Evolutionary conservation across 2,329 filamentous ascomycete species (phyloP), one percentile per base, ranked within the genome.

Genomic region (Phaeosphaeriaceae sp.): DNA sequence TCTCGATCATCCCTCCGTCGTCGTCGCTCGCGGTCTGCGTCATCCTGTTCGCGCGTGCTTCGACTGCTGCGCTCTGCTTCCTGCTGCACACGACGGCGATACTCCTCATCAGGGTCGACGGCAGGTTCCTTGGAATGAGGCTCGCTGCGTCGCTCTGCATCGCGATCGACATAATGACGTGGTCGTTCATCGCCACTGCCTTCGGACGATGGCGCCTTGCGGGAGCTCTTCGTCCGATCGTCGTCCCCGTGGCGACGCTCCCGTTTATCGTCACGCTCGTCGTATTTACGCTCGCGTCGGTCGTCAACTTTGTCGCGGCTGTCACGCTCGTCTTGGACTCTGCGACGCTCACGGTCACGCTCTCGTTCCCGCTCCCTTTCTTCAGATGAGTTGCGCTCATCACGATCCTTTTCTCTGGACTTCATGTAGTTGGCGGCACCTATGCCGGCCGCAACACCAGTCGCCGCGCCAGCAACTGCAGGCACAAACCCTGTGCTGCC

Each of bases 21-120:
- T n/a, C 72, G 68, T 45, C 72, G 71, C 19, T 76, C 72, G 46
- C 65, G 70, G 46, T 75, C 75, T 25, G 67, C 70, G 11, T 58
- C 58, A 11, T 76, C 71, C 15, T 69, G 68, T n/a, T 69, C 67
- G 6, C 62, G 65, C 17, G 58, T 62, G 40, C 67, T 65, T 24
- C 69, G 72, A 24, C 69, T 66, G 54, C 67, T 72, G 36, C 75
- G 75, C 22, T 80, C 79, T 4, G 80, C 71, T 63, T 83, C 81
- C 54, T 78, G 74, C 57, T 80, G 79, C 17, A 83, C 75, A 9
- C 82, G 78, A 27, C 81, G 80, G 45, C 81, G 79, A 61, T 83
- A 84, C 36, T 84, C 82, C 61, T 83, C 81, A 42, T 84, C 82
- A 4, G 82, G 78, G 54, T 84, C 82, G 2, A 81, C 50, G 20